A percentile compares a stretch with the other conserved stretches of the same genome.
Evolutionary conservation across 352 stramenopile species (phyloP).

Genomic region (Pythium graminicola): DNA sequence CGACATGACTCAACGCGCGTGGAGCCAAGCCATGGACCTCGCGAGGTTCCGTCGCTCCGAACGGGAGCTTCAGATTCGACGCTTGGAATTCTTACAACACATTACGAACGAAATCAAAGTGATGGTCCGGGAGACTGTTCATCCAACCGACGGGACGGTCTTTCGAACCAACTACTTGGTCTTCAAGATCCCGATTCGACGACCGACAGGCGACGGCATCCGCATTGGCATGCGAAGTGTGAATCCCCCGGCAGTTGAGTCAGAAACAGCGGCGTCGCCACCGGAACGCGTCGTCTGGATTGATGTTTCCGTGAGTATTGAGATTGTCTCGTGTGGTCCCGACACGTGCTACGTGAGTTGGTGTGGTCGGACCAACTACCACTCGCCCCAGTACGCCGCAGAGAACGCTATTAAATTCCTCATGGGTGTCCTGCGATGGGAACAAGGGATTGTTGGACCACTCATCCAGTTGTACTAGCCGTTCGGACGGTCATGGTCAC

Average conservation of each 20-base stretch:
- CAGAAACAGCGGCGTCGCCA: neutral
- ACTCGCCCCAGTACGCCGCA: constrained; percentile 22
- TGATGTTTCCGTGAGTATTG: constrained; percentile 27
- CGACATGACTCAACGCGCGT: constrained; percentile 25
- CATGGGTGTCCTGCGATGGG: constrained; percentile 22
- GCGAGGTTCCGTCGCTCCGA: constrained; percentile 12
- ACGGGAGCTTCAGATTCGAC: constrained; percentile 20
- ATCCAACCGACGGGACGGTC: constrained; percentile 28
- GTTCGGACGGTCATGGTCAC: constrained; percentile 7
- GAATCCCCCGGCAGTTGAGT: constrained; percentile 23
- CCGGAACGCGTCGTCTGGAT: constrained; percentile 30
- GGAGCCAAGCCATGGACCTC: constrained; percentile 26
- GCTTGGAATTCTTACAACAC: constrained; percentile 34
- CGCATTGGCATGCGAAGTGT: constrained; percentile 31
- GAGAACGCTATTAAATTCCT: constrained; percentile 27
- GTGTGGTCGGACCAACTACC: constrained; percentile 25
- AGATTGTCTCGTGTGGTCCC: constrained; percentile 17
- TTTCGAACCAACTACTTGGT: constrained; percentile 34
- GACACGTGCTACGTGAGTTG: constrained; percentile 10
- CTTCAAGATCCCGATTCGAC: constrained; percentile 18
- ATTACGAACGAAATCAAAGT: constrained; percentile 24
- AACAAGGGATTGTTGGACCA: constrained; percentile 12
- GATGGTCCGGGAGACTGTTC: constrained; percentile 30
- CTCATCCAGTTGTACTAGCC: constrained; percentile 23
- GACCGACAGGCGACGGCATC: constrained; percentile 8